A percentile compares a stretch with the other conserved stretches of the same genome.
Evolutionary conservation across 768 basidiomycete species (phyloP).

Genomic region (Suillus cothurnatus): DNA sequence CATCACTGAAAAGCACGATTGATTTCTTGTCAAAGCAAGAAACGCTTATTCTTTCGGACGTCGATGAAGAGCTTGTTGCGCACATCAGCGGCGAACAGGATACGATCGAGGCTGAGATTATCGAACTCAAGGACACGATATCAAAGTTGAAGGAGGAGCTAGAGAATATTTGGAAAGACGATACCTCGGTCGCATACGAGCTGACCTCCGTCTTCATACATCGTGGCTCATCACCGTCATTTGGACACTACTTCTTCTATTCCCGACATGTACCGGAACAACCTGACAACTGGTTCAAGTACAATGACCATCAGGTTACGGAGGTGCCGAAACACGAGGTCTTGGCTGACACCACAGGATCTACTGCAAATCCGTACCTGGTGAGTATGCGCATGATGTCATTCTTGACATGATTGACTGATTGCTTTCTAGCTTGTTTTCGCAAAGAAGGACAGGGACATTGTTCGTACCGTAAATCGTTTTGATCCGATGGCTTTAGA

Average conservation of each 20-base stretch:
- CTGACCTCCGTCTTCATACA: slow-evolving; percentile 95
- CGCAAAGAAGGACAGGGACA: slow-evolving; percentile 74
- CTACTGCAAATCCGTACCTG: slow-evolving; percentile 88
- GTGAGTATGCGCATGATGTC: slow-evolving; percentile 44
- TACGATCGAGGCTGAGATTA: slow-evolving; percentile 57
- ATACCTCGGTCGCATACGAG: slow-evolving; percentile 74
- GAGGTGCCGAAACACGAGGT: slow-evolving; percentile 81
- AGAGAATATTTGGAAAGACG: slow-evolving; percentile 75
- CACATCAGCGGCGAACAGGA: slow-evolving; percentile 57
- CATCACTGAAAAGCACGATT: slow-evolving; percentile 55
- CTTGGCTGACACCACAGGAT: slow-evolving; percentile 86
- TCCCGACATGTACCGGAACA: slow-evolving; percentile 81
- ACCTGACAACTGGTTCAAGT: slow-evolving; percentile 92
- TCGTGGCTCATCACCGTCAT: slow-evolving; percentile 83
- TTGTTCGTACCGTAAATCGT: slow-evolving; percentile 81
- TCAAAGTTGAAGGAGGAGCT: slow-evolving; percentile 64
- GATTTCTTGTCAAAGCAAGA: slow-evolving; percentile 60
- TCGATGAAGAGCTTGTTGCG: slow-evolving; percentile 59
- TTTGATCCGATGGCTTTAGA: slow-evolving; percentile 38
- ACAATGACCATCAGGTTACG: slow-evolving; percentile 89
- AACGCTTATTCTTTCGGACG: slow-evolving; percentile 44
- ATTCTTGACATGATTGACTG: slow-evolving; percentile 4
- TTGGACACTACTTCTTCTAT: slow-evolving; percentile 97
- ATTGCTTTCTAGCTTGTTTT: slow-evolving; percentile 67
- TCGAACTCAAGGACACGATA: slow-evolving; percentile 50